phyloP scores from a whole-genome alignment of 2,329 filamentous ascomycete genomes.

The Paecilomyces variotii region DNA sequence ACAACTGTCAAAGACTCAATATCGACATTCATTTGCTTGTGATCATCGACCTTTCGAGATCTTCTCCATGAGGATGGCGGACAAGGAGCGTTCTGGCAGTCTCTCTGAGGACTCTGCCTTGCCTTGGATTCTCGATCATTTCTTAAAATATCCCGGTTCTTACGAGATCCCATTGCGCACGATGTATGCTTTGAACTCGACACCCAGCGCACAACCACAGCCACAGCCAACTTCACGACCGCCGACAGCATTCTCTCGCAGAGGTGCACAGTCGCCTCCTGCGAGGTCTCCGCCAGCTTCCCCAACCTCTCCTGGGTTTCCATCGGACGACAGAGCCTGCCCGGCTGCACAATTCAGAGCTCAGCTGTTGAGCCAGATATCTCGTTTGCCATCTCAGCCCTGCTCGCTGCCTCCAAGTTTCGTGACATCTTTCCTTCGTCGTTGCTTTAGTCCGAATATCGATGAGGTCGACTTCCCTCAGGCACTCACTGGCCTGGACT shows the following conservation, averaged over 20 bases:
- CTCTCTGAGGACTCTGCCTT: conserved; percentile 34
- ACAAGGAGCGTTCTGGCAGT: conserved; percentile 12
- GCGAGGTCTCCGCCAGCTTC: conserved; percentile 16
- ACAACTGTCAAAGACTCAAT: neutral
- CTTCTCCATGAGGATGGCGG: conserved; percentile 9
- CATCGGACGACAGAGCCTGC: conserved; percentile 16
- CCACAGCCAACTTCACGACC: conserved; percentile 15
- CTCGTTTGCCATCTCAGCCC: conserved; percentile 52
- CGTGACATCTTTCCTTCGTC: conserved; percentile 53
- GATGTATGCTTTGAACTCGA: conserved; percentile 60
- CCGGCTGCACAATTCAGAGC: conserved; percentile 36
- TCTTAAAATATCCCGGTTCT: conserved; percentile 52
- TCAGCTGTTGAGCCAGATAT: conserved; percentile 44
- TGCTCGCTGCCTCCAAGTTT: conserved; percentile 55
- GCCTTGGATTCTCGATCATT: conserved; percentile 51
- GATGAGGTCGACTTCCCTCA: conserved; percentile 57
- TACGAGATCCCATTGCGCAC: conserved; percentile 61
- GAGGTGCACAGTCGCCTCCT: conserved; percentile 11
- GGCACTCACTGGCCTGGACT: conserved; percentile 57
- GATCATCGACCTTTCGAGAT: neutral
- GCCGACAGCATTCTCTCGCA: conserved; percentile 29
- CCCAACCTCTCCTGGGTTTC: conserved; percentile 17
- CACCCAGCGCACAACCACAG: conserved; percentile 36
- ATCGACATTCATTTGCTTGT: neutral
- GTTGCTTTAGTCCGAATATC: conserved; percentile 50